Evolutionary conservation across 2,329 filamentous ascomycete species (phyloP).

Genomic region (Sporothrix mexicana): DNA sequence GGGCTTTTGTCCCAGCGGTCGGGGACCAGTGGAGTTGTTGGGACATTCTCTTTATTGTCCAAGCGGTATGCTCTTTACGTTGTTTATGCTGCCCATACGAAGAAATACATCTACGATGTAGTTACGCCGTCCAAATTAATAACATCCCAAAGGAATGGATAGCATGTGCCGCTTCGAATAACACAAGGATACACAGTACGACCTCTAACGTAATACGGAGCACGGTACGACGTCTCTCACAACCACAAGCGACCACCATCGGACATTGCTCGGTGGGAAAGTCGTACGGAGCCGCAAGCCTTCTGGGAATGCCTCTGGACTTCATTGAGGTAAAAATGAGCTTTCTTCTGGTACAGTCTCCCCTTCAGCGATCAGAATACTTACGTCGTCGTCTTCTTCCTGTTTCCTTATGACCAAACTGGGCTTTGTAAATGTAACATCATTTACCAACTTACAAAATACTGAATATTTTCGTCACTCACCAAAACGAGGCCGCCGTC

Average conservation of each 20-base stretch:
- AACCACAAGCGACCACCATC: background rate
- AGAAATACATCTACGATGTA: too few species aligned
- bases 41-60: background rate
- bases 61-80: background rate
- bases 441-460: too few species aligned
- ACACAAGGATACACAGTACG: background rate
- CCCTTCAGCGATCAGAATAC: background rate
- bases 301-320: background rate
- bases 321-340: background rate
- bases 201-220: too few species aligned
- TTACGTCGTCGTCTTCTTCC: background rate
- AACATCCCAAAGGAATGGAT: background rate
- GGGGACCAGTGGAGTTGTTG: background rate
- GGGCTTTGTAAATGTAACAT: too few species aligned
- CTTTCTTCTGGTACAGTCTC: background rate
- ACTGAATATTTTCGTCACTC: too few species aligned
- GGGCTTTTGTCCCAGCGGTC: background rate
- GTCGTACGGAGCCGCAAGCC: constrained; percentile 3
- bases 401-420: background rate
- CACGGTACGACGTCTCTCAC: background rate
- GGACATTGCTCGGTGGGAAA: background rate
- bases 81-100: background rate
- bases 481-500: background rate
- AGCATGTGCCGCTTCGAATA: background rate
- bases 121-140: background rate